Evolutionary conservation across 805 yeast species (phyloP), one percentile per base, ranked within the genome.

Genomic region (Metschnikowia picachoensis): DNA sequence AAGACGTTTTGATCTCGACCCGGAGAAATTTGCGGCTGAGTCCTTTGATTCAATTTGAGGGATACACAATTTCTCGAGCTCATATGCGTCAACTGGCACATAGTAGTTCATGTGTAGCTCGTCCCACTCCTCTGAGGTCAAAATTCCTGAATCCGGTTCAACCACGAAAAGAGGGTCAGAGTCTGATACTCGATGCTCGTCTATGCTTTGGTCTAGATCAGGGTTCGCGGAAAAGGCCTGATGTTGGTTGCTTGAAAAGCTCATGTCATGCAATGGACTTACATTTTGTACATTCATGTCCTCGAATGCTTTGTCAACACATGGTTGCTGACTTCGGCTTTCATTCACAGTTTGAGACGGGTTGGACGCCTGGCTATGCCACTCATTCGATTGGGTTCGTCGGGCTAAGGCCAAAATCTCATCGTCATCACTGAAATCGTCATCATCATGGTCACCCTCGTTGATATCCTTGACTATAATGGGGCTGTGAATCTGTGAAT

Each of bases 91-190:
- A 8, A 60, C 36, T 0, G 66, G 57, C 3, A 60, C 54, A 45
- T 59, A 70, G 44, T 72, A 68, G 36, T 66, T 62, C 30, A 74
- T 63, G 55, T 72, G 74, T 17, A 77, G 66, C 29, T 72, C 74
- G 37, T 60, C 52, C 42, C 63, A 63, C 41, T 76, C 67, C 8
- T 61, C 60, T 3, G 68, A 58, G 2, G 63, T 60, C 39, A 77
- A 62, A n/a, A 68, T 60, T 10, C 8, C 15, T 1, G 50, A 20
- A 20, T 20, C 25, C 4, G 25, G 25, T 20, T 20, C 25, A 20
- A 20, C 7, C 25, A 20, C 25, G 3, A 20, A 20, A 20, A 20
- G 25, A 20, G 25, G 25, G 25, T 20, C 25, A 20, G 25, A 20
- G 25, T 20, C 25, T 20, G 25, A 20, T 20, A 20, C 25, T 1